Base-by-base conservation (phyloP, 1,284 basidiomycete genomes). In the Coniferiporia sulphurascens region DNA sequence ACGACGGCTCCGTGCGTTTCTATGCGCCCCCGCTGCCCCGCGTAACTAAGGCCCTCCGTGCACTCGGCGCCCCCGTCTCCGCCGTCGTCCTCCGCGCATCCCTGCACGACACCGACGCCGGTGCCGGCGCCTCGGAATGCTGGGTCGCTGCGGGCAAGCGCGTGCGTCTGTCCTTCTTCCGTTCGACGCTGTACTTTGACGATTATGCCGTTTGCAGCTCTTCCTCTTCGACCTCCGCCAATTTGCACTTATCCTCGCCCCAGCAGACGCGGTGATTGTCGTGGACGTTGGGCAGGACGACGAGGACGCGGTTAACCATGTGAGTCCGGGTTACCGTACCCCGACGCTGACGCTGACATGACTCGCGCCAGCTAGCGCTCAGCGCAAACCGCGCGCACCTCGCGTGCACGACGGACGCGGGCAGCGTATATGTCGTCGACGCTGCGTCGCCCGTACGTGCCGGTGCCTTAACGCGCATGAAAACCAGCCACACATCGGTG, bases 341-440 rank as follows among this genome's bases (percentile, higher is more conserved):
- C 48, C 54, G 46, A 54, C 22, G 5, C n/a, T 17, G 52, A 59
- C 56, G 59, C 65, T 72, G 64, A 77, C 58, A 66, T 68, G 63
- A 66, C 67, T 73, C 71, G 70, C 70, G 3, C 27, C 27, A 90
- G 87, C 78, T 90, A 66, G 74, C 76, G 59, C 65, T 88, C 65
- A 84, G 81, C 69, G 62, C 71, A 21, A 79, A 78, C 64, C 79
- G 79, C 63, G 81, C 76, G 45, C 74, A 78, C 64, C 72, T 91
- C 45, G 87, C 85, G 1, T 90, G 87, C 69, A 81, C 82, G 59
- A 79, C 80, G 21, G 90, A 92, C 69, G 79, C 79, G 17, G 90
- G 89, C 0, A 64, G 68, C 7, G 83, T 89, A 12, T 89, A 88
- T 0, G 73, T 85, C 12, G 67, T 90, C 4, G 84, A 91, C 56